Evolutionary conservation across 2,329 filamentous ascomycete genomes (phyloP), one percentile per base, ranked within the genome.

Genomic region (Daldinia eschscholtzii): DNA sequence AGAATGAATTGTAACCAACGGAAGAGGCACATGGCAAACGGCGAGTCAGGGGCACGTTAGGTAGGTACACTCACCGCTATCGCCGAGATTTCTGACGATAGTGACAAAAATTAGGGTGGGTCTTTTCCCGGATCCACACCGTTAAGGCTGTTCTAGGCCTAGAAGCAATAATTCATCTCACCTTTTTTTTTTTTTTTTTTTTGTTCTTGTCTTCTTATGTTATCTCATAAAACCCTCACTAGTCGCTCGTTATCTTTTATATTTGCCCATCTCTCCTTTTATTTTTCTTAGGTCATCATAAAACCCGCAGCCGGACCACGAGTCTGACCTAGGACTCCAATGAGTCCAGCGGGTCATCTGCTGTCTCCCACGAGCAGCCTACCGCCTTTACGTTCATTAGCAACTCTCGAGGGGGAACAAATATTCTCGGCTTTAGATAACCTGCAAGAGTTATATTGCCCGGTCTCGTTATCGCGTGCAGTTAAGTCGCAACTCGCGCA

Each of bases 291-390:
- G 52, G 30, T 39, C 52, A 26, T 37, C 30, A n/a, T 39, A 18
- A n/a, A 55, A 18, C 18, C n/a, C 33, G 18, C 18, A 61, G 37
- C 48, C 59, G 62, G 62, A 48, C 61, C n/a, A n/a, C 28, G 59
- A 64, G 46, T 65, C 65, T 65, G 26, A 57, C 44, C 55, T 57
- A 63, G 61, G 68, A 65, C 65, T 64, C 68, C 67, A 67, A 77
- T 77, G 76, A 72, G 72, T 57, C 68, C 67, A 68, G 73, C 71
- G 73, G 70, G 71, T 73, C 61, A 75, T 67, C 75, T 72, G 68
- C 77, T 80, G 76, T 79, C 81, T 76, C 82, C 82, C 0, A 82
- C 82, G 65, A 80, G 80, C 78, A 82, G 81, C 74, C 70, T 83
- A 41, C 82, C 81, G 55, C 74, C 79, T 44, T 70, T 83, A 48